Base-by-base conservation (phyloP, 2,329 filamentous ascomycete genomes). In the Chaetomium strumarium region DNA sequence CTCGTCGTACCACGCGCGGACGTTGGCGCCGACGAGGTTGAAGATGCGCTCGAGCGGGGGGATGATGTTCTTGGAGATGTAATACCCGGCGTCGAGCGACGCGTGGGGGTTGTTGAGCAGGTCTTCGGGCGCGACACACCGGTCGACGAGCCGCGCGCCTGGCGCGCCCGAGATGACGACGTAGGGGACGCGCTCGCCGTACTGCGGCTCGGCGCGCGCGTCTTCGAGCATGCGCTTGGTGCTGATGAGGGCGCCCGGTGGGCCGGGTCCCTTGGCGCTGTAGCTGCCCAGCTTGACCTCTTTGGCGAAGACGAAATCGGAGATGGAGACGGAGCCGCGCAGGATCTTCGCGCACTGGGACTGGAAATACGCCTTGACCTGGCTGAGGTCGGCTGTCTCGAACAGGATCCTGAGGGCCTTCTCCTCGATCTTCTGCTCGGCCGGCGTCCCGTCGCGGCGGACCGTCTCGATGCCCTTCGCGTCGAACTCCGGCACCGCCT, bases 401-500 rank as follows among this genome's bases (percentile, higher is more conserved):
- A 99, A 99, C 1, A 99, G 78, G 2, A 95, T 79, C 65, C 88
- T 91, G 34, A 99, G 75, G 0, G 88, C 87, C 62, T 89, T 93
- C 67, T 97, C 93, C 69, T 96, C 90, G 43, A 99, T 95, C 73
- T 93, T 96, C 66, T 97, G 92, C 69, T 96, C 90, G 0, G 91
- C 92, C 0, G 92, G 91, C 0, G 91, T 97, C 37, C 93, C 93
- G 66, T 99, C 93, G 45, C 93, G 82, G 1, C 95, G 84, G 8
- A 99, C 92, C 0, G 95, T 99, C 73, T 99, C 95, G 58, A 97
- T 99, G 30, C 95, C 93, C 69, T 99, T 99, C 52, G 93, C 95
- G 66, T 99, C 95, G 60, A 97, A 97, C 1, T 95, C 88, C 0
- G 93, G 92, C 59, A 84, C 82, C 9, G 68, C 73, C 65, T 99